Percentiles rank a stretch among this genome's conserved stretches.
These are phyloP conservation scores for Talaromyces thailandensis DNA, from an alignment of 495 filamentous ascomycete species.

Conservation along the genomic window DNA sequence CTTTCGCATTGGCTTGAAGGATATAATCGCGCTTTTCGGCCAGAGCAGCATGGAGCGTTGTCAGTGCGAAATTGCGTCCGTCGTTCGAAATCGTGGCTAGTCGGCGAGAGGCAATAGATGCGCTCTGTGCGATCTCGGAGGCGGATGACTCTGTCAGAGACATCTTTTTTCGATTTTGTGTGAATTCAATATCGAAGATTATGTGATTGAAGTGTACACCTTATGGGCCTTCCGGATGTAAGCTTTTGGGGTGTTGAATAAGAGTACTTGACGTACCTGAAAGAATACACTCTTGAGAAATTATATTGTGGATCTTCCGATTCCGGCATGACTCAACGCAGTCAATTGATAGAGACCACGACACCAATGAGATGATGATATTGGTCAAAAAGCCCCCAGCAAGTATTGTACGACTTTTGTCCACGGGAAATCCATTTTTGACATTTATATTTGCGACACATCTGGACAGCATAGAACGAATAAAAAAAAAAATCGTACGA, in stretches of 20 bases:
- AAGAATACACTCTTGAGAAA: not conserved
- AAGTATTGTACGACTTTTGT: not conserved
- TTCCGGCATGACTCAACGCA: not conserved
- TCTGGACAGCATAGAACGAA: not conserved
- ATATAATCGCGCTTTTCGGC: slow-evolving; percentile 59
- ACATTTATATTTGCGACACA: not conserved
- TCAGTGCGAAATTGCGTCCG: slow-evolving; percentile 76
- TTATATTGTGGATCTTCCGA: not conserved
- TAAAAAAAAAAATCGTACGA: not conserved
- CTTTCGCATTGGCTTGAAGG: slow-evolving; percentile 74
- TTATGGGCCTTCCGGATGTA: not conserved
- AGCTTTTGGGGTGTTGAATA: not conserved
- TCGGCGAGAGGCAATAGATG: slow-evolving; percentile 60
- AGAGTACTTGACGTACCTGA: not conserved
- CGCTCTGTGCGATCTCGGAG: slow-evolving; percentile 54
- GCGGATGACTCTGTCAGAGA: slow-evolving; percentile 68
- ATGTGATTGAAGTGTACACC: not conserved
- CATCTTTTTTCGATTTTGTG: slow-evolving; percentile 35
- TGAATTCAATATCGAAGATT: not conserved
- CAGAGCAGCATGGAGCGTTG: slow-evolving; percentile 67
- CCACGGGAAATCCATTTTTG: not conserved
- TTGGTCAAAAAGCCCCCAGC: not conserved
- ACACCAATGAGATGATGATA: no score
- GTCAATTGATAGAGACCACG: not conserved
- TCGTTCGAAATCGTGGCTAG: slow-evolving; percentile 55